Base-by-base conservation (phyloP, 2,329 filamentous ascomycete species). In the Fusarium circinatum region DNA sequence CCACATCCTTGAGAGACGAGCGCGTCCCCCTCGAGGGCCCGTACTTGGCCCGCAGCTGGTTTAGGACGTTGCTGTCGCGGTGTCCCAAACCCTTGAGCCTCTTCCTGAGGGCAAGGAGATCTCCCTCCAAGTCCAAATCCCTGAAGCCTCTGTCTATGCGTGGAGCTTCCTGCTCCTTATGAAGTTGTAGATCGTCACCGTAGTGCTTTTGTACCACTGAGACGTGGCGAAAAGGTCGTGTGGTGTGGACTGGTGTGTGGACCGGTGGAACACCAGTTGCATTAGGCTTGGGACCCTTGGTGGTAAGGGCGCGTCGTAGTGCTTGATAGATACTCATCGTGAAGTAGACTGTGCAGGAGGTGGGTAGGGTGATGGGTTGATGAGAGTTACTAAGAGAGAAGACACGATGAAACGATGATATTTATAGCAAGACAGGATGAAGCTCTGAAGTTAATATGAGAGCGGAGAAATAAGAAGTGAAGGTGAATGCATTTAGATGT, bases 391-490 rank as follows among this genome's bases (percentile, higher is more conserved):
- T n/a, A 11, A 28, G 14, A 24, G 20, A 38, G 5, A 28, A n/a
- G 10, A 8, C 4, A 18, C 3, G 14, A 5, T 2, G 2, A 13
- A n/a, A 2, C 10, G 14, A 13, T 1, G 14, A 10, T 39, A 39
- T n/a, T 28, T 54, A 34, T 34, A 34, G 32, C 14, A 17, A 8
- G 32, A 0, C 32, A 34, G 32, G 3, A 34, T 34, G 32, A 36
- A 36, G 34, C 17, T 52, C n/a, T 15, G 6, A 11, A 34, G 8
- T 51, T 11, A 11, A 51, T 24, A 1, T 13, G 11, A 14, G 17
- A 22, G n/a, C 15, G 8, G 22, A 51, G 6, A 34, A 20, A 34
- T 24, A 24, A 20, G 0, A 51, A 4, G 11, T 8, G 22, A 34
- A 20, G 15, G 8, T 8, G 0, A 18, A 14, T 14, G 4, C 11